Evolutionary conservation across 2,329 filamentous ascomycete species (phyloP).

Genomic region (Fusarium sp.): DNA sequence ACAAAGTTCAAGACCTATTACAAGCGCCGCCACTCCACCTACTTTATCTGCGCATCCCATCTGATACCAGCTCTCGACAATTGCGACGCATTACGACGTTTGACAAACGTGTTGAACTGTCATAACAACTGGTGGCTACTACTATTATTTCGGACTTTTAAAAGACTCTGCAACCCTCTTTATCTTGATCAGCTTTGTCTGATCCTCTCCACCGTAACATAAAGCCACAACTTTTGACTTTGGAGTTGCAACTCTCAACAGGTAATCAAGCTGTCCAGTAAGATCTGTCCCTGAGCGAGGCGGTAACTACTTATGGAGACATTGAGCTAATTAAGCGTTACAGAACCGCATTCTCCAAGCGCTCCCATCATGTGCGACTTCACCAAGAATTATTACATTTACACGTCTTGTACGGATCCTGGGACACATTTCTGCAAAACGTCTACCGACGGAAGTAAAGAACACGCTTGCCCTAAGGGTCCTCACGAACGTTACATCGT

Average conservation of each 20-base stretch:
- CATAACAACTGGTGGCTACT: slow-evolving; percentile 11
- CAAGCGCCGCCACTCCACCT: slow-evolving; percentile 28
- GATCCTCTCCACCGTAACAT: neutral
- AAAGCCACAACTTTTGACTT: neutral
- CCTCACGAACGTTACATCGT: slow-evolving; percentile 84
- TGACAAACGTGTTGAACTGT: slow-evolving; percentile 4
- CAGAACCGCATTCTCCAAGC: slow-evolving; percentile 1
- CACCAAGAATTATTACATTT: slow-evolving; percentile 84
- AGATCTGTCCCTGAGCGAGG: neutral
- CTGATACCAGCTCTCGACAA: slow-evolving; percentile 8
- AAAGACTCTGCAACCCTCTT: neutral
- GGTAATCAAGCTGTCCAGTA: slow-evolving; percentile 5
- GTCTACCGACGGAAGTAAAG: slow-evolving; percentile 75
- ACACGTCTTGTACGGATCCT: slow-evolving; percentile 78
- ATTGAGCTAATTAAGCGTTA: slow-evolving; percentile 1
- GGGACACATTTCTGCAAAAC: slow-evolving; percentile 80
- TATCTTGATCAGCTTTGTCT: neutral
- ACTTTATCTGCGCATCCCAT: slow-evolving; percentile 11
- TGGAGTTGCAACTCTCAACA: neutral
- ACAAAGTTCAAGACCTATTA: slow-evolving; percentile 20
- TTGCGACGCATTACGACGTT: slow-evolving; percentile 2
- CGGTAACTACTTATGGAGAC: neutral
- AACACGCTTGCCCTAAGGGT: slow-evolving; percentile 71
- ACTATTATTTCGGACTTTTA: neutral
- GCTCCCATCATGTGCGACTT: slow-evolving; percentile 70